A percentile compares a stretch with the other conserved stretches of the same genome.
Conservation (phyloP, 2,329 filamentous ascomycete genomes). For the Elsinoe arachidis region DNA sequence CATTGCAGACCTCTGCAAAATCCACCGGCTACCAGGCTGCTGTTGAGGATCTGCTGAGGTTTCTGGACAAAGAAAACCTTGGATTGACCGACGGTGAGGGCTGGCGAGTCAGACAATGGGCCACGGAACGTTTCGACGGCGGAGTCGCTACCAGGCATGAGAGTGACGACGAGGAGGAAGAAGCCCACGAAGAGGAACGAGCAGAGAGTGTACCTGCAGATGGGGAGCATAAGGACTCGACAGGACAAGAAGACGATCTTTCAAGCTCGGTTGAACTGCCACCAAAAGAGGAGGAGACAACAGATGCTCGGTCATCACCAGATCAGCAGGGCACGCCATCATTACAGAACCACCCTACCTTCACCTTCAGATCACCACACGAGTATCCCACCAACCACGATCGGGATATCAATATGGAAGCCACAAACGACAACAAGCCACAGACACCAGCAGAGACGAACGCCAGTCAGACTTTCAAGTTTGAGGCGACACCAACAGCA, state of each 20-base stretch:
- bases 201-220: constrained; percentile 19
- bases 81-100: constrained; percentile 73
- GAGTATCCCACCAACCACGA: constrained; percentile 45
- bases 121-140: constrained; percentile 60
- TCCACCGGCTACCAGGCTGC: constrained; percentile 88
- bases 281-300: not conserved
- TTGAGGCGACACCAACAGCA: constrained; percentile 18
- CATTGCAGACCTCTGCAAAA: constrained; percentile 65
- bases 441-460: constrained; percentile 21
- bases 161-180: constrained; percentile 59
- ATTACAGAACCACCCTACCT: constrained; percentile 41
- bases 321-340: constrained; percentile 34
- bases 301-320: constrained; percentile 12
- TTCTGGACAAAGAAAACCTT: constrained; percentile 73
- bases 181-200: constrained; percentile 46
- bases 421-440: constrained; percentile 17
- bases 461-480: constrained; percentile 30
- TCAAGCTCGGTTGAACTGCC: constrained; percentile 7
- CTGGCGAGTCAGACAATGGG: constrained; percentile 57
- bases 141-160: constrained; percentile 47
- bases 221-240: constrained; percentile 24
- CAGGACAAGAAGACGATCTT: constrained; percentile 20
- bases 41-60: constrained; percentile 76
- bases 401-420: constrained; percentile 46
- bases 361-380: constrained; percentile 61